Base-by-base conservation (phyloP, 805 yeast species). In the Suhomyces canberraensis region DNA sequence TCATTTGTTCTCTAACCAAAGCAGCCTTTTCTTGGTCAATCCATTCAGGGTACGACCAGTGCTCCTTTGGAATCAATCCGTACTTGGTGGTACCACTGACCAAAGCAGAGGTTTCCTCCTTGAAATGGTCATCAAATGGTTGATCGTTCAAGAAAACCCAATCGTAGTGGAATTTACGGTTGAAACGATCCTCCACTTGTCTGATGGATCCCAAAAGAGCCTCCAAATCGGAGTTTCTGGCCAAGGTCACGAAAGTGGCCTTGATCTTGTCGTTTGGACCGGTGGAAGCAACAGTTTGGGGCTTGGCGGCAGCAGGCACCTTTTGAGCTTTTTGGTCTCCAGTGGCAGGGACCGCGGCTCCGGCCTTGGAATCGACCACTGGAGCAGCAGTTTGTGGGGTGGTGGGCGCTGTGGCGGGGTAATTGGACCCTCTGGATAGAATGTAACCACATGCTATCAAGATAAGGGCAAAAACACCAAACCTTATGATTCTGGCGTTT, bases 71-170 rank as follows among this genome's bases (percentile, higher is more conserved):
- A 49, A 91, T 81, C 30, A 73, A 39, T 31, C 95, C 98, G 53
- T 81, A 93, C 45, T 79, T 73, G 33, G 90, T 79, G 5, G 58
- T 71, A 46, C 98, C 98, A 22, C 90, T 79, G 11, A 81, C 79
- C 52, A 88, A 63, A 9, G 84, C 73, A 2, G 75, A 45, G 11
- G 95, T 84, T 19, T 78, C 73, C 18, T 65, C 63, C 51, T 78
- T 86, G 61, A 93, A 91, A 50, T 87, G 93, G 2, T 86, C 89
- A 35, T 78, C 71, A 64, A 91, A 93, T 32, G 75, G 82, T 40
- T 81, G 88, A 58, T 91, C 96, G 60, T 91, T 91, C 51, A 91
- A 71, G 60, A 91, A 93, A 18, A 89, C 93, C 97, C 98, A 91
- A 50, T 95, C 97, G 56, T 91, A 91, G 45, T 84, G 73, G 65